Evolutionary conservation across 2,329 filamentous ascomycete genomes (phyloP), one percentile per base, ranked within the genome.

Genomic region (Akanthomyces dipterigenus): DNA sequence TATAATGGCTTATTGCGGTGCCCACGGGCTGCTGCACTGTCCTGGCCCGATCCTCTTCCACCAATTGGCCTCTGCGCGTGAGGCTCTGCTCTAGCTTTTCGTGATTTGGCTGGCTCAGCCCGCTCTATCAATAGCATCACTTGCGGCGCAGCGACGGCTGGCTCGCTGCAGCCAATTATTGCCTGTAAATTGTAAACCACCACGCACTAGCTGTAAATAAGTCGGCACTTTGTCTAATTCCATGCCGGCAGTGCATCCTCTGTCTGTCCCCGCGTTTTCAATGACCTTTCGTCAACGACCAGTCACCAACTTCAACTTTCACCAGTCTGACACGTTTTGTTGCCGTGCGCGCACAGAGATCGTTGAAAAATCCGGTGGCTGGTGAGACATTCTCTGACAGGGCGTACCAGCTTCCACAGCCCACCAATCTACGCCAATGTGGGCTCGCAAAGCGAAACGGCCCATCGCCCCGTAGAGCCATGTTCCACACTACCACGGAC

Each of bases 331-430:
- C 12, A 42, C 51, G 31, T 31, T 20, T 36, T 3, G 20, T 18
- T 38, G 5, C 9, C 9, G 18, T 12, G 5, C 8, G 48, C 48
- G 14, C 34, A 24, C 49, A 53, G 24, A 38, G n/a, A n/a, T 36
- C 20, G 20, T 16, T 57, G 55, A 16, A 38, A 48, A 48, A 36
- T 8, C 14, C 3, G 28, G 55, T 48, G 55, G 55, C 42, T 38
- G 42, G 42, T 57, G 55, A 57, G 55, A 57, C 55, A 57, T 48
- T 57, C 43, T 48, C 42, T 36, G 55, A 57, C 55, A 57, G 54
- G n/a, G 45, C 24, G 45, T 18, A 26, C 50, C 12, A 3, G 24
- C 54, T 24, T 22, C 31, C 34, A 34, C 14, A 18, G 34, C 50
- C 28, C 28, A 24, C 40, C 53, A 45, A 34, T 34, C 36, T 18